Evolutionary conservation across 208 protist species (phyloP).

Genomic region (Trypanosoma platydactyli): DNA sequence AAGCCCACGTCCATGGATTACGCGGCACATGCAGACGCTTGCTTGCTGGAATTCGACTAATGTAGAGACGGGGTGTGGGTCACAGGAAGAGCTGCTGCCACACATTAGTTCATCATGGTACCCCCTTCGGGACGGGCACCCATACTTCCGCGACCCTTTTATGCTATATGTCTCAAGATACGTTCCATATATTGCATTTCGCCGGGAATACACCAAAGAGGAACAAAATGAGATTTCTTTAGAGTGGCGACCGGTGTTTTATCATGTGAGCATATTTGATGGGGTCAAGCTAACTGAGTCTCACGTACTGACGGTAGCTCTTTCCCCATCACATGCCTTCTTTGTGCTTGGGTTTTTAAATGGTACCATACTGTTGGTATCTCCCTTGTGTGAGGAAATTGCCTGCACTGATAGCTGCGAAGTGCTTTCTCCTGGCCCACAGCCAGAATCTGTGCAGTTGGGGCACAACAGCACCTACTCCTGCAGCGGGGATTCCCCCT

Average conservation of each 20-base stretch:
- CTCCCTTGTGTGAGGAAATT: constrained; percentile 9
- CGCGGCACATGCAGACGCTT: background rate
- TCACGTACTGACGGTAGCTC: constrained; percentile 14
- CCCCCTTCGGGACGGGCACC: constrained; percentile 30
- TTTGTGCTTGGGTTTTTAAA: constrained; percentile 28
- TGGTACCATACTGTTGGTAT: constrained; percentile 32
- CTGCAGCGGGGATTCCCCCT: no score
- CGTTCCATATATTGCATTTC: constrained; percentile 12
- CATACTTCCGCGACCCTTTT: constrained; percentile 31
- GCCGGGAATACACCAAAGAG: constrained; percentile 3
- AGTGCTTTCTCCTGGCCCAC: background rate
- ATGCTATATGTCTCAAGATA: constrained; percentile 20
- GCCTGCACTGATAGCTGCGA: background rate
- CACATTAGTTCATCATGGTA: constrained; percentile 15
- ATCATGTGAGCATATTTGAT: constrained; percentile 14
- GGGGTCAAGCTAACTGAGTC: background rate
- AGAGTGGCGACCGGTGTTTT: background rate
- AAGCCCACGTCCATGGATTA: constrained; percentile 8
- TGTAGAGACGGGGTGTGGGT: background rate
- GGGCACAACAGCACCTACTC: background rate
- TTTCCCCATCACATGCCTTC: constrained; percentile 41
- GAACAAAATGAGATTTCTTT: constrained; percentile 5
- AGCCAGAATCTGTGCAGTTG: background rate
- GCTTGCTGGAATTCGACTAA: background rate
- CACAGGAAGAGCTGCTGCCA: background rate